These are phyloP conservation scores for Articulospora tetracladia DNA, from an alignment of 495 filamentous ascomycete species.

Conservation along the genomic window DNA sequence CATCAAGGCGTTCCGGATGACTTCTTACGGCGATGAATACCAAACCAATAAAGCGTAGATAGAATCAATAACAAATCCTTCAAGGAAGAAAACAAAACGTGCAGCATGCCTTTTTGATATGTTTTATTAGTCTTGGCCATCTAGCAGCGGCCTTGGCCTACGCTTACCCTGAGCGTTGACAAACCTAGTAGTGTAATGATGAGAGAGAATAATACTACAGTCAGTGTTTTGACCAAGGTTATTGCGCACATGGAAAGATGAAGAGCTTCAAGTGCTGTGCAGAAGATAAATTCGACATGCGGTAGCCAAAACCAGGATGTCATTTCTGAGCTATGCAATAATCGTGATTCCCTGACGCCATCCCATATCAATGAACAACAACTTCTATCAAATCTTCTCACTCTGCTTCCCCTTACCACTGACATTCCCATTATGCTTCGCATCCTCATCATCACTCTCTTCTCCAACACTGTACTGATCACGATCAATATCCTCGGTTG, in stretches of 20 bases:
- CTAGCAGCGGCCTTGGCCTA: too few species aligned
- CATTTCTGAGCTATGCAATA: neutral
- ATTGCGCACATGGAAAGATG: too few species aligned
- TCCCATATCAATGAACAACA: neutral
- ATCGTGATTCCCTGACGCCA: neutral
- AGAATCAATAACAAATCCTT: neutral
- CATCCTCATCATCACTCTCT: slow-evolving; percentile 46
- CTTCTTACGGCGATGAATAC: slow-evolving; percentile 13
- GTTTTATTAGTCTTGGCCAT: too few species aligned
- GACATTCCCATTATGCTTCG: slow-evolving; percentile 16
- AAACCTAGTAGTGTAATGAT: too few species aligned
- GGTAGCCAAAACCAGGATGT: neutral
- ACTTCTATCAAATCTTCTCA: slow-evolving; percentile 8
- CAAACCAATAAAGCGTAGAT: slow-evolving; percentile 1
- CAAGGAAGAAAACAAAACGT: neutral
- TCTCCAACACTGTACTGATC: slow-evolving; percentile 57
- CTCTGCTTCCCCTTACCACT: slow-evolving; percentile 14
- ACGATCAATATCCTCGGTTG: slow-evolving; percentile 30
- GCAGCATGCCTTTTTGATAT: neutral
- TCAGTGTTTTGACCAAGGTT: too few species aligned
- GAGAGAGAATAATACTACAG: too few species aligned
- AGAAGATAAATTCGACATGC: too few species aligned
- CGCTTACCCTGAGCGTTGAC: too few species aligned
- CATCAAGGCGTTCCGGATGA: slow-evolving; percentile 17
- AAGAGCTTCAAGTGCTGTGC: too few species aligned